Conservation (phyloP, 306 rosid species). For the Castanea sativa region DNA sequence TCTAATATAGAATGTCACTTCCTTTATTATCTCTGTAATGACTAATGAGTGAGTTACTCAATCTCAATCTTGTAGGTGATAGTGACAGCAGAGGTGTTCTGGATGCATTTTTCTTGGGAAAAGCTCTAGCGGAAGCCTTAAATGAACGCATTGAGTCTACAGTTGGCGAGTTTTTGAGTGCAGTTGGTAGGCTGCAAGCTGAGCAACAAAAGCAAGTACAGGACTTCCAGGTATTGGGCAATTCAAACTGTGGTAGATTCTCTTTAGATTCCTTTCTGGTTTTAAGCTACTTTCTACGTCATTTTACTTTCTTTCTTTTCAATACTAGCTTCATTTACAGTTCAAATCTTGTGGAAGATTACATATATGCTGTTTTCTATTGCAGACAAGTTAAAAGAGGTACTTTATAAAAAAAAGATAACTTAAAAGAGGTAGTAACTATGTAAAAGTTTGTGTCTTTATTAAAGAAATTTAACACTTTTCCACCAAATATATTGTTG, state of each 20-base stretch:
- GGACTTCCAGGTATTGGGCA: constrained; percentile 67
- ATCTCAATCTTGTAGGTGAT: constrained; percentile 56
- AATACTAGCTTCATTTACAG: background rate
- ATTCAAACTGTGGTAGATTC: constrained; percentile 6
- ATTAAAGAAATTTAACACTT: background rate
- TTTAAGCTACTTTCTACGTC: background rate
- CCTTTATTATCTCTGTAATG: background rate
- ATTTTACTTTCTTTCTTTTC: background rate
- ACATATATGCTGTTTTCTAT: background rate
- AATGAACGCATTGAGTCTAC: constrained; percentile 88
- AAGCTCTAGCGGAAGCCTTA: constrained; percentile 87
- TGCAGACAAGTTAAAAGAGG: background rate
- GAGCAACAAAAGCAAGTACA: constrained; percentile 82
- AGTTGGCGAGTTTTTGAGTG: constrained; percentile 75
- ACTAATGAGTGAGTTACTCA: constrained; percentile 9
- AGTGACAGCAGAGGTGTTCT: constrained; percentile 66
- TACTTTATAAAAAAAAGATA: no score
- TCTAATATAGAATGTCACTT: background rate
- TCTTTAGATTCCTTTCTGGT: background rate
- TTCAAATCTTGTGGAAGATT: background rate
- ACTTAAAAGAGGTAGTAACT: background rate
- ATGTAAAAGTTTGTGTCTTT: background rate
- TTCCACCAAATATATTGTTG: background rate
- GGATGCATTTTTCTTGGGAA: constrained; percentile 96
- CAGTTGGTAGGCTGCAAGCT: constrained; percentile 86